phyloP scores from a whole-genome alignment of 2,329 filamentous ascomycete species.

The Ceratocystis variospora region DNA sequence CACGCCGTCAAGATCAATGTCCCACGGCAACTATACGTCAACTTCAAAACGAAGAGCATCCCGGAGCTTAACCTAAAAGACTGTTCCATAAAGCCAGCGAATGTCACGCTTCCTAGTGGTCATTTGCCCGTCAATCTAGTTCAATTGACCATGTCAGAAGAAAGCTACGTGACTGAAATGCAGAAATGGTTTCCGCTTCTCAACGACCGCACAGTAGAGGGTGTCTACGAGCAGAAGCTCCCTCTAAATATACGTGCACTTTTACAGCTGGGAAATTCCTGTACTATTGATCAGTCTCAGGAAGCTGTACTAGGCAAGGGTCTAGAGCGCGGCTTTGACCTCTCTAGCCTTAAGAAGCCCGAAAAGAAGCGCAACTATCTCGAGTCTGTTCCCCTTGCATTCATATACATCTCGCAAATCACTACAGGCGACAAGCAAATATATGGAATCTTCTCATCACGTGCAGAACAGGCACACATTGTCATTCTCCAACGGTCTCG shows the following conservation, averaged over 20 bases:
- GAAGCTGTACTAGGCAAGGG: conserved; percentile 84
- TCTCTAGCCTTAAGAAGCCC: conserved; percentile 58
- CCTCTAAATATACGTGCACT: conserved; percentile 77
- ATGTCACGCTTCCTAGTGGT: conserved; percentile 83
- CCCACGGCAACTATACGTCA: conserved; percentile 77
- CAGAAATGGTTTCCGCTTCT: conserved; percentile 20
- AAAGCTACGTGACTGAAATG: conserved; percentile 72
- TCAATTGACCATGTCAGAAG: conserved; percentile 80
- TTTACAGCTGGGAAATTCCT: conserved; percentile 76
- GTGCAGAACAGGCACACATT: conserved; percentile 65
- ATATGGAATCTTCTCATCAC: conserved; percentile 83
- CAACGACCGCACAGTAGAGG: conserved; percentile 50
- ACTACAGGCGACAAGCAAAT: conserved; percentile 81
- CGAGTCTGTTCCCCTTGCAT: conserved; percentile 57
- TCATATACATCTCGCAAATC: conserved; percentile 88
- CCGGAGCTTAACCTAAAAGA: conserved; percentile 69
- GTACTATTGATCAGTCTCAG: conserved; percentile 84
- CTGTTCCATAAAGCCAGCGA: conserved; percentile 85
- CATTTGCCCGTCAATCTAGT: conserved; percentile 90
- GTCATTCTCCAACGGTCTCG: conserved; percentile 73
- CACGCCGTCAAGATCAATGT: conserved; percentile 81
- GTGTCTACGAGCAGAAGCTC: conserved; percentile 90
- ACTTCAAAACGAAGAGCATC: conserved; percentile 73
- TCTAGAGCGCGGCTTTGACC: conserved; percentile 83
- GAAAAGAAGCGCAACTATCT: conserved; percentile 58